These are phyloP conservation scores for Claviceps sp. DNA, from an alignment of 2,329 filamentous ascomycete genomes.

Conservation along the genomic window DNA sequence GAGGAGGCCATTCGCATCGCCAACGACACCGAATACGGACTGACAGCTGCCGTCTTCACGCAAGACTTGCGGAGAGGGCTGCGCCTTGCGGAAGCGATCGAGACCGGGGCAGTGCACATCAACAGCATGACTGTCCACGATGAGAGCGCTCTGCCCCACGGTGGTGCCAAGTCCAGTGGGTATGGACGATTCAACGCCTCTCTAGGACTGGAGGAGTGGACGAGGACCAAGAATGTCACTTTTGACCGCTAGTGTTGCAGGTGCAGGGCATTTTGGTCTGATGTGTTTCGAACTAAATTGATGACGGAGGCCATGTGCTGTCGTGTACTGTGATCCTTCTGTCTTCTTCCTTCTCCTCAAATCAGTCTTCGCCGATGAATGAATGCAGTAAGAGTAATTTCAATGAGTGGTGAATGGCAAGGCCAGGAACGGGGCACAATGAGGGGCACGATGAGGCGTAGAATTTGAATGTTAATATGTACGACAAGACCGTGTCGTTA, in stretches of 20 bases:
- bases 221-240: conserved; percentile 50
- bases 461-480: too few relatives aligned
- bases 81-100: conserved; percentile 46
- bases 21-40: conserved; percentile 72
- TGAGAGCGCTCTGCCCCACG: conserved; percentile 49
- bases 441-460: too few relatives aligned
- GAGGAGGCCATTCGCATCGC: conserved; percentile 61
- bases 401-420: too few relatives aligned
- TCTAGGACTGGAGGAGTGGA: conserved; percentile 45
- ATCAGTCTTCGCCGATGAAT: too few relatives aligned
- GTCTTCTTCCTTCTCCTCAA: too few relatives aligned
- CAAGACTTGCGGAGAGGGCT: conserved; percentile 47
- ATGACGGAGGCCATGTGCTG: too few relatives aligned
- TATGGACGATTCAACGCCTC: conserved; percentile 46
- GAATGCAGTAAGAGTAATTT: too few relatives aligned
- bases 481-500: too few relatives aligned
- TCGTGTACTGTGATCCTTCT: too few relatives aligned
- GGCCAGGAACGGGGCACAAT: too few relatives aligned
- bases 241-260: conserved; percentile 25
- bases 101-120: conserved; percentile 56
- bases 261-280: too few relatives aligned
- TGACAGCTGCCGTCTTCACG: conserved; percentile 60
- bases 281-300: too few relatives aligned
- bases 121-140: conserved; percentile 55
- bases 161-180: conserved; percentile 52